Evolutionary conservation across 208 protist genomes (phyloP).

Genomic region (Trypanosoma avium): DNA sequence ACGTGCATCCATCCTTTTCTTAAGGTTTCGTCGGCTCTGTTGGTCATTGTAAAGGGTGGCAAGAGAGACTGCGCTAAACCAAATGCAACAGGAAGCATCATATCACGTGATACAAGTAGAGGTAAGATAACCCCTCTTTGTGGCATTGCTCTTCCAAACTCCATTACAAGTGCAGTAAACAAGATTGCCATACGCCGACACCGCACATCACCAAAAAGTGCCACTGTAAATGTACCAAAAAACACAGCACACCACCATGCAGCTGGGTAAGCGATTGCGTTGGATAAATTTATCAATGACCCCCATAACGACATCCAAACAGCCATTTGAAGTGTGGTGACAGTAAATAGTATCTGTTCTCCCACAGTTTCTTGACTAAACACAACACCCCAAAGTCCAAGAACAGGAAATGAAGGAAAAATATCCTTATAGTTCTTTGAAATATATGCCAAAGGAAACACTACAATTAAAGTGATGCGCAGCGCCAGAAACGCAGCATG

Average conservation of each 20-base stretch:
- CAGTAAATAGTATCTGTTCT: conserved; percentile 38
- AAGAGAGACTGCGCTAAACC: conserved; percentile 45
- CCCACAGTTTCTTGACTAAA: conserved; percentile 47
- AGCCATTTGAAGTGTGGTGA: conserved; percentile 26
- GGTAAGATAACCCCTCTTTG: conserved; percentile 33
- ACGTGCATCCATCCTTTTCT: conserved; percentile 32
- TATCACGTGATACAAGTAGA: conserved; percentile 39
- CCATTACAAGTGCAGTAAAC: conserved; percentile 56
- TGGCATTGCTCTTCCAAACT: conserved; percentile 44
- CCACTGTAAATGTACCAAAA: conserved; percentile 30
- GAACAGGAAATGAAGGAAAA: conserved; percentile 38
- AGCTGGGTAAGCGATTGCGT: conserved; percentile 27
- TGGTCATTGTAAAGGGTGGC: conserved; percentile 34
- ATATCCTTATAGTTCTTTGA: conserved; percentile 17
- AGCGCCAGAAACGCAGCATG: conserved; percentile 35
- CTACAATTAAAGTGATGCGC: conserved; percentile 51
- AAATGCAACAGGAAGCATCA: conserved; percentile 38
- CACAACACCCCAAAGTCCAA: conserved; percentile 40
- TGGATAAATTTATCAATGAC: conserved; percentile 44
- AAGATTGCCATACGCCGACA: conserved; percentile 57
- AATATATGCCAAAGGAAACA: conserved; percentile 42
- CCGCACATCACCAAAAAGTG: conserved; percentile 51
- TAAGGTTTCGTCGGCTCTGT: conserved; percentile 36
- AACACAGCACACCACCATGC: conserved; percentile 73
- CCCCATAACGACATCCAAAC: conserved; percentile 43